Conservation (phyloP, 2,329 filamentous ascomycete species). For the Plectosphaerella cucumerina region DNA sequence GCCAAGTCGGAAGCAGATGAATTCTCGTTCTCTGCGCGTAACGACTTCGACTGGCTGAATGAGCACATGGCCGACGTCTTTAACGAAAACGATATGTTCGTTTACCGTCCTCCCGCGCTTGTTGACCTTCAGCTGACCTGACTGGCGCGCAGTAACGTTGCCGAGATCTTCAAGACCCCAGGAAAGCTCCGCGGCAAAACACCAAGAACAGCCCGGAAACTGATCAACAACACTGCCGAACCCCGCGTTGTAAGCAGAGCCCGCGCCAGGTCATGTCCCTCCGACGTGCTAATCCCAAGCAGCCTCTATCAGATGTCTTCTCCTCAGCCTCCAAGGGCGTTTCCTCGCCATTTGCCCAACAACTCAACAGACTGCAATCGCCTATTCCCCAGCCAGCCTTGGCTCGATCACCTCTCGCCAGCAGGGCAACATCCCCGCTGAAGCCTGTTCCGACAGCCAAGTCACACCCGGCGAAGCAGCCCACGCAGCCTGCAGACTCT, state of each 20-base stretch:
- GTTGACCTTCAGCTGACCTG: neutral
- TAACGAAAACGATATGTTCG: conserved; percentile 79
- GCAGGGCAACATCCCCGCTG: conserved; percentile 26
- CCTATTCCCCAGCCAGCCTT: conserved; percentile 57
- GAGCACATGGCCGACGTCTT: conserved; percentile 98
- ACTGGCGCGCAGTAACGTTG: conserved; percentile 63
- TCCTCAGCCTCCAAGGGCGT: conserved; percentile 50
- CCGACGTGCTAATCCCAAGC: conserved; percentile 19
- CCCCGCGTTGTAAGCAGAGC: conserved; percentile 56
- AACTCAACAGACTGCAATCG: conserved; percentile 44
- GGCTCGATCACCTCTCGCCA: conserved; percentile 26
- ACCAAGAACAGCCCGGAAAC: conserved; percentile 65
- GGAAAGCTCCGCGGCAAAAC: conserved; percentile 81
- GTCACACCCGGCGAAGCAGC: conserved; percentile 22
- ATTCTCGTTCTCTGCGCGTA: conserved; percentile 84
- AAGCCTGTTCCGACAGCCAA: conserved; percentile 26
- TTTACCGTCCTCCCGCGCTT: conserved; percentile 18
- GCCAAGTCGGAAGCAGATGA: conserved; percentile 83
- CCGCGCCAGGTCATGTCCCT: conserved; percentile 1
- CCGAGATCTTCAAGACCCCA: conserved; percentile 94
- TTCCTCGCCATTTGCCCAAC: conserved; percentile 50
- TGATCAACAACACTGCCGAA: conserved; percentile 46
- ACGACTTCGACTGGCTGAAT: conserved; percentile 97
- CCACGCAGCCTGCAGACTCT: conserved; percentile 52
- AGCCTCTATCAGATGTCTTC: conserved; percentile 60